Evolutionary conservation across 805 yeast genomes (phyloP).

Genomic region (Brettanomyces anomalus): DNA sequence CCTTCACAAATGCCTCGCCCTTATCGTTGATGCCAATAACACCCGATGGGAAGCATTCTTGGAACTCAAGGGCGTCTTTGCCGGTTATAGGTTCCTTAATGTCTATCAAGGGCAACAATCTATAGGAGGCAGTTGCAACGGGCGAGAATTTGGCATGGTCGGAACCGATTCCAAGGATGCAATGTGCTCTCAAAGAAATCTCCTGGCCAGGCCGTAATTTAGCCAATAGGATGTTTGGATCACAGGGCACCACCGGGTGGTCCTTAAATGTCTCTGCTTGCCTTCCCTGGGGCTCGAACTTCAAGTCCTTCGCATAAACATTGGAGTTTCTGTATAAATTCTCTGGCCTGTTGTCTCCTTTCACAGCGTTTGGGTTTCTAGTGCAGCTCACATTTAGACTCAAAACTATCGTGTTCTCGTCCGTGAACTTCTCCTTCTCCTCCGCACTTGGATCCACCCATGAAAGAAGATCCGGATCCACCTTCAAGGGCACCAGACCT

Average conservation of each 20-base stretch:
- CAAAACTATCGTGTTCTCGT: slow-evolving; percentile 82
- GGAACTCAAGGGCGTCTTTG: slow-evolving; percentile 66
- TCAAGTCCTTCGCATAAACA: slow-evolving; percentile 83
- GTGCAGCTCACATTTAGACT: slow-evolving; percentile 77
- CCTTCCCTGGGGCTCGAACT: slow-evolving; percentile 85
- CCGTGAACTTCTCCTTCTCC: slow-evolving; percentile 67
- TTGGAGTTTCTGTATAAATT: slow-evolving; percentile 75
- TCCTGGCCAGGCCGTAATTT: slow-evolving; percentile 97
- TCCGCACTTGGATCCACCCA: slow-evolving; percentile 70
- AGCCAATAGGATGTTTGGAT: slow-evolving; percentile 84
- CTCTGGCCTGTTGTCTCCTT: slow-evolving; percentile 70
- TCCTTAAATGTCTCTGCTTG: slow-evolving; percentile 66
- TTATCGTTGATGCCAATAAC: slow-evolving; percentile 67
- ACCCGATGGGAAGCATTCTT: slow-evolving; percentile 88
- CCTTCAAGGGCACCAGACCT: slow-evolving; percentile 83
- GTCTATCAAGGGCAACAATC: slow-evolving; percentile 82
- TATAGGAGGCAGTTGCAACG: slow-evolving; percentile 91
- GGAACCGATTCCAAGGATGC: slow-evolving; percentile 76
- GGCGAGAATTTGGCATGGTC: slow-evolving; percentile 99
- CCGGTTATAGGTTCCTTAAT: slow-evolving; percentile 71
- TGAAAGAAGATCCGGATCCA: slow-evolving; percentile 79
- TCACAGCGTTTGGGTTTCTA: slow-evolving; percentile 74
- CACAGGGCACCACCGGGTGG: slow-evolving; percentile 63
- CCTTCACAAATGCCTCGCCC: slow-evolving; percentile 72
- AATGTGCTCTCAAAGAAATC: slow-evolving; percentile 81